phyloP scores from a whole-genome alignment of 805 yeast genomes.

The Pachysolen tannophilus region DNA sequence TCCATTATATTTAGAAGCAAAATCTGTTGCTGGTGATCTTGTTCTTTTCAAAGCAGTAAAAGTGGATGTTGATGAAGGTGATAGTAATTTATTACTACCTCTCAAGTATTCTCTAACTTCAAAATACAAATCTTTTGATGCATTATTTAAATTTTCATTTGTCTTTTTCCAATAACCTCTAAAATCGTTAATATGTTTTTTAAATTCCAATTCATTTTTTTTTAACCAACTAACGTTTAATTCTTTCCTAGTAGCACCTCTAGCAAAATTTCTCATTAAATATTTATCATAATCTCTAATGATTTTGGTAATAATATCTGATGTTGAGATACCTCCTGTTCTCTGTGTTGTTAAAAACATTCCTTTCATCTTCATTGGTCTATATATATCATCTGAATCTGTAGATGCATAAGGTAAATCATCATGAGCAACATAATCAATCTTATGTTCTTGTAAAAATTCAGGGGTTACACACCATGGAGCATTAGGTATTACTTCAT shows the following conservation, averaged over 20 bases:
- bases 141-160: constrained; percentile 57
- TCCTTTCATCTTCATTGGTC: constrained; percentile 85
- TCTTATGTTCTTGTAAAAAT: constrained; percentile 67
- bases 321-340: constrained; percentile 93
- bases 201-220: constrained; percentile 91
- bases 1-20: constrained; percentile 57
- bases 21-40: constrained; percentile 54
- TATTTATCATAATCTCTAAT: constrained; percentile 95
- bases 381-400: constrained; percentile 88
- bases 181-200: constrained; percentile 83
- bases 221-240: constrained; percentile 96
- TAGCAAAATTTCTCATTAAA: constrained; percentile 91
- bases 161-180: constrained; percentile 78
- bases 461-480: constrained; percentile 93
- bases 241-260: constrained; percentile 96
- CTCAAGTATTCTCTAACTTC: constrained; percentile 73
- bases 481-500: constrained; percentile 88
- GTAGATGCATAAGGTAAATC: constrained; percentile 89
- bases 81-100: constrained; percentile 10
- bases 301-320: constrained; percentile 91
- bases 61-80: background rate
- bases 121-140: constrained; percentile 75
- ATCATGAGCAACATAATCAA: constrained; percentile 97
- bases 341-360: constrained; percentile 92
- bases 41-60: constrained; percentile 9